phyloP scores from a whole-genome alignment of 108 stramenopile genomes.

The Conticribra weissflogii region DNA sequence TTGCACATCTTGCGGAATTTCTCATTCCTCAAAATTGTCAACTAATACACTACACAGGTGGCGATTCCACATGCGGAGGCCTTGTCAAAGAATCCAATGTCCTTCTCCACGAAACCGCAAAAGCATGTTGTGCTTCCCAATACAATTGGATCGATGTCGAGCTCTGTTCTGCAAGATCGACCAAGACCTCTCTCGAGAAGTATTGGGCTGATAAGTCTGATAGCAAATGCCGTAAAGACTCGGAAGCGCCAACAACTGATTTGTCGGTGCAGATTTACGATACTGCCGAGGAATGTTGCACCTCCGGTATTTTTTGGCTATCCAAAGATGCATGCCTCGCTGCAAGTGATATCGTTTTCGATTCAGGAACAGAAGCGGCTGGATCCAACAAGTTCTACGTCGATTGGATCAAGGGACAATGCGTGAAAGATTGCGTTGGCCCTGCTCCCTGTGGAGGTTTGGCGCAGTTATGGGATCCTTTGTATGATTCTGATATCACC shows the following conservation, averaged over 20 bases:
- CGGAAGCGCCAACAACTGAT: background rate
- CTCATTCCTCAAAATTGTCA: background rate
- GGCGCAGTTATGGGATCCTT: slow-evolving; percentile 4
- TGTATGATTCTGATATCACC: background rate
- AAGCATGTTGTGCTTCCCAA: slow-evolving; percentile 5
- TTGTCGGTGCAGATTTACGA: background rate
- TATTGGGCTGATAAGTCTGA: slow-evolving; percentile 11
- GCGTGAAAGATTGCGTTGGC: slow-evolving; percentile 9
- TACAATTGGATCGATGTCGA: slow-evolving; percentile 16
- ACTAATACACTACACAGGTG: background rate
- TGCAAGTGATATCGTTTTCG: slow-evolving; percentile 9
- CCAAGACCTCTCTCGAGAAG: background rate
- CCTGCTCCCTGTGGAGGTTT: slow-evolving; percentile 15
- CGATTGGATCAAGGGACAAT: background rate
- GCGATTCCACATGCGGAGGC: slow-evolving; percentile 17
- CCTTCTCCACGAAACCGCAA: slow-evolving; percentile 9
- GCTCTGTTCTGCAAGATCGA: slow-evolving; percentile 12
- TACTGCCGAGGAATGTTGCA: slow-evolving; percentile 5
- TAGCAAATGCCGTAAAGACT: slow-evolving; percentile 5
- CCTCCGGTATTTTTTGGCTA: slow-evolving; percentile 1
- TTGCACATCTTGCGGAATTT: background rate
- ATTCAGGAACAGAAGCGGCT: background rate
- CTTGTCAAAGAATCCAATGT: slow-evolving; percentile 9
- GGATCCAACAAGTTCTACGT: slow-evolving; percentile 4
- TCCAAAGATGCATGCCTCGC: slow-evolving; percentile 2